Evolutionary conservation across 2,329 filamentous ascomycete genomes (phyloP).

Genomic region (Zelopaecilomyces penicillatus): DNA sequence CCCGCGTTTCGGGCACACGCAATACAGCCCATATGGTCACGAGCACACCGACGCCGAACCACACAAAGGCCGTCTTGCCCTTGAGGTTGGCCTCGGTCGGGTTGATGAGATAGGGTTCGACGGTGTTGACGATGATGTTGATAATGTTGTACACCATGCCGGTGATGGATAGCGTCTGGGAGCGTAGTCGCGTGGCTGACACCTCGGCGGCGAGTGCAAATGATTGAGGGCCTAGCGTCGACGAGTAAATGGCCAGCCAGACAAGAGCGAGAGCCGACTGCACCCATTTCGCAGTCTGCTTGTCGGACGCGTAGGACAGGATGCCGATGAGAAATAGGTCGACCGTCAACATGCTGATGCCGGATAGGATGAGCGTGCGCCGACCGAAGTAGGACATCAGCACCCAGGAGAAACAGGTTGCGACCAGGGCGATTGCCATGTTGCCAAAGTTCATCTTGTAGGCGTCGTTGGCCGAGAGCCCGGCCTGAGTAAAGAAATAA

Average conservation of each 20-base stretch:
- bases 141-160: slow-evolving; percentile 13
- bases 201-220: slow-evolving; percentile 10
- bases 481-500: slow-evolving; percentile 33
- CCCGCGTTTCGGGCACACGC: slow-evolving; percentile 18
- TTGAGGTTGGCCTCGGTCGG: slow-evolving; percentile 24
- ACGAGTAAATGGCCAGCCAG: slow-evolving; percentile 9
- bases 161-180: slow-evolving; percentile 16
- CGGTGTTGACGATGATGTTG: slow-evolving; percentile 12
- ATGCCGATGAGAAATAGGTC: slow-evolving; percentile 8
- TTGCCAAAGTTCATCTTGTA: slow-evolving; percentile 31
- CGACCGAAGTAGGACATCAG: slow-evolving; percentile 9
- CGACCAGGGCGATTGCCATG: slow-evolving; percentile 25
- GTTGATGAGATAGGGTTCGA: slow-evolving; percentile 27
- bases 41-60: slow-evolving; percentile 9
- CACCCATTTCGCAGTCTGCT: slow-evolving; percentile 7
- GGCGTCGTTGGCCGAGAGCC: slow-evolving; percentile 15
- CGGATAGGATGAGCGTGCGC: slow-evolving; percentile 5
- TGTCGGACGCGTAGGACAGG: slow-evolving; percentile 4
- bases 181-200: slow-evolving; percentile 7
- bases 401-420: slow-evolving; percentile 7
- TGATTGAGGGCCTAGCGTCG: slow-evolving; percentile 8
- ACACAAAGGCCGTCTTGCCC: slow-evolving; percentile 22
- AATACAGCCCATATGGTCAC: slow-evolving; percentile 17
- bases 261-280: slow-evolving; percentile 13
- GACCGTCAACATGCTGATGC: slow-evolving; percentile 3